These are phyloP conservation scores for Fagopyrum esculentum DNA, from an alignment of 148 eudicot genomes.

Conservation along the genomic window DNA sequence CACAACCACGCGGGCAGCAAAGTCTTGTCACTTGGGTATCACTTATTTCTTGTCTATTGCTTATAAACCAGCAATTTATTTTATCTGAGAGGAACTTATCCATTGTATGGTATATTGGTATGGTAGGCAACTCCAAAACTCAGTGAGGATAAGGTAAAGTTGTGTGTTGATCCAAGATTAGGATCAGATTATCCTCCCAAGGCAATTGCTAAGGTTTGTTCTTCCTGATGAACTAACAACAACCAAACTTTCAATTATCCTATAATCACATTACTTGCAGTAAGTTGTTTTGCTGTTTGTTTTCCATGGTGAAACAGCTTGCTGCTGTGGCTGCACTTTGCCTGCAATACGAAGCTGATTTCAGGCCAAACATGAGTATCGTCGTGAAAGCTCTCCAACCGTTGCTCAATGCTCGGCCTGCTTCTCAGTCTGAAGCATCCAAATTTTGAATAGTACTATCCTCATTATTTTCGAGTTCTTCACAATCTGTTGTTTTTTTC, in stretches of 20 bases:
- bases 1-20: slow-evolving; percentile 80
- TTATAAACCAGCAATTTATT: not conserved
- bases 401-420: slow-evolving; percentile 55
- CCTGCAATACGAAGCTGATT: slow-evolving; percentile 79
- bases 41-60: not conserved
- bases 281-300: not conserved
- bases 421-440: slow-evolving; percentile 35
- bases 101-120: not conserved
- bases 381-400: slow-evolving; percentile 81
- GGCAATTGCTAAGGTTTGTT: slow-evolving; percentile 68
- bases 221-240: not conserved
- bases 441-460: slow-evolving; percentile 17
- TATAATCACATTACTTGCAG: not conserved
- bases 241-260: not conserved
- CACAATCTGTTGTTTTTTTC: not conserved
- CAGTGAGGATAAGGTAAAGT: slow-evolving; percentile 71
- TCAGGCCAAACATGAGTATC: slow-evolving; percentile 78
- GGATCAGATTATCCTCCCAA: slow-evolving; percentile 59
- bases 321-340: slow-evolving; percentile 89
- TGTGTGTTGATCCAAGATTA: slow-evolving; percentile 59
- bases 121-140: slow-evolving; percentile 71
- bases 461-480: not conserved
- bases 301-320: slow-evolving; percentile 37
- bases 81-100: not conserved
- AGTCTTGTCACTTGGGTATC: slow-evolving; percentile 78